These are phyloP conservation scores for Silene vulgaris DNA, from an alignment of 179 eudicot species.

Conservation along the genomic window DNA sequence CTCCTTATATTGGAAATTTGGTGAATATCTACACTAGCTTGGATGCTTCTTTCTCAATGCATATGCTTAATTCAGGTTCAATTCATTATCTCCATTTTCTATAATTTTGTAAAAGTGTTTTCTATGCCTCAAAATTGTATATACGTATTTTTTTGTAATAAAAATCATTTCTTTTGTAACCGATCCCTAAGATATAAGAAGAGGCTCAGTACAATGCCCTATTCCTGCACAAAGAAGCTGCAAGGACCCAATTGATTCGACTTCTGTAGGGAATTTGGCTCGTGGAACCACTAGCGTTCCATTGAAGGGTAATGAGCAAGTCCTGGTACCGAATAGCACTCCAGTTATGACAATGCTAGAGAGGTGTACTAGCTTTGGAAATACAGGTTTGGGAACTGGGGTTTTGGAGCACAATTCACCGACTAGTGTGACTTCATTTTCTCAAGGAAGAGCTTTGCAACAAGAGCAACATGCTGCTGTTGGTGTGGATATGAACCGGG, in stretches of 20 bases:
- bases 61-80: constrained; percentile 41
- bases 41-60: constrained; percentile 52
- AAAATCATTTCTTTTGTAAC: neutral
- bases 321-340: constrained; percentile 17
- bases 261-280: constrained; percentile 29
- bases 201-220: constrained; percentile 19
- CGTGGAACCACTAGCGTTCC: constrained; percentile 21
- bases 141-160: neutral
- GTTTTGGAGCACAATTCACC: constrained; percentile 8
- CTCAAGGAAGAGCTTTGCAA: constrained; percentile 20
- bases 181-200: constrained; percentile 27
- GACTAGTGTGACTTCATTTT: constrained; percentile 1
- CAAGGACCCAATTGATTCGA: constrained; percentile 26
- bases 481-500: constrained; percentile 37
- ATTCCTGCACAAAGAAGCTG: constrained; percentile 15
- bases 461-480: constrained; percentile 25
- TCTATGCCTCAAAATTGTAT: neutral
- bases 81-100: neutral
- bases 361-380: constrained; percentile 14
- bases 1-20: constrained; percentile 61
- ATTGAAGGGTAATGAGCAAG: constrained; percentile 24
- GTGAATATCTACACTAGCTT: constrained; percentile 55
- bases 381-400: constrained; percentile 4
- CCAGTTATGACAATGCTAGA: constrained; percentile 12
- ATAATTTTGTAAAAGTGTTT: too few species aligned